A percentile compares a stretch with the other conserved stretches of the same genome.
These are phyloP conservation scores for Trichoderma asperellum DNA, from an alignment of 2,329 filamentous ascomycete genomes.

Conservation along the genomic window DNA sequence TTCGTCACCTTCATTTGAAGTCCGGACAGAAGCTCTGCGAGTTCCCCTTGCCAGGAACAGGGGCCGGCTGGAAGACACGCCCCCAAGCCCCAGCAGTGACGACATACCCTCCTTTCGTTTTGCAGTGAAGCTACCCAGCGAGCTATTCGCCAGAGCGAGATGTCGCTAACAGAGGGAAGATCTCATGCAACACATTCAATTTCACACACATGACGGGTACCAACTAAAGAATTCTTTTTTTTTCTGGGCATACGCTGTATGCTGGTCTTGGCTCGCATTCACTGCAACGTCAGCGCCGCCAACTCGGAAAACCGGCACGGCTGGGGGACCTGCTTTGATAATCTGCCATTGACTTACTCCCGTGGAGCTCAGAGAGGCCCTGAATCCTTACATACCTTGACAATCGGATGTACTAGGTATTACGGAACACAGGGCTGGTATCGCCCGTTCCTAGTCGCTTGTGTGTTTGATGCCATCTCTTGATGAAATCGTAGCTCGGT, in stretches of 20 bases:
- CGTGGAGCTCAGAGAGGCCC: neutral
- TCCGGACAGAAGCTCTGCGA: slow-evolving; percentile 8
- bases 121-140: neutral
- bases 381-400: neutral
- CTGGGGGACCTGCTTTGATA: slow-evolving; percentile 5
- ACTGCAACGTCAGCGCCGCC: slow-evolving; percentile 17
- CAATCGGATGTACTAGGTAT: neutral
- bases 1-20: slow-evolving; percentile 25
- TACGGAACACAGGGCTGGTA: neutral
- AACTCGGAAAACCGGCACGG: slow-evolving; percentile 23
- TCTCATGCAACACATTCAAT: neutral
- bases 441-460: neutral
- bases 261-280: slow-evolving; percentile 19
- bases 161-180: neutral
- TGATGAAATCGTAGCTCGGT: neutral
- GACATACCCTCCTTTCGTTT: neutral
- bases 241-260: slow-evolving; percentile 13
- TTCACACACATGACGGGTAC: slow-evolving; percentile 9
- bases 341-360: neutral
- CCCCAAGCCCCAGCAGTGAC: neutral
- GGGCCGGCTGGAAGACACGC: slow-evolving; percentile 1
- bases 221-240: neutral
- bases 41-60: slow-evolving; percentile 12
- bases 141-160: neutral
- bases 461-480: slow-evolving; percentile 14